Base-by-base conservation (phyloP, 164 flowering plant species). In the Malania oleifera region DNA sequence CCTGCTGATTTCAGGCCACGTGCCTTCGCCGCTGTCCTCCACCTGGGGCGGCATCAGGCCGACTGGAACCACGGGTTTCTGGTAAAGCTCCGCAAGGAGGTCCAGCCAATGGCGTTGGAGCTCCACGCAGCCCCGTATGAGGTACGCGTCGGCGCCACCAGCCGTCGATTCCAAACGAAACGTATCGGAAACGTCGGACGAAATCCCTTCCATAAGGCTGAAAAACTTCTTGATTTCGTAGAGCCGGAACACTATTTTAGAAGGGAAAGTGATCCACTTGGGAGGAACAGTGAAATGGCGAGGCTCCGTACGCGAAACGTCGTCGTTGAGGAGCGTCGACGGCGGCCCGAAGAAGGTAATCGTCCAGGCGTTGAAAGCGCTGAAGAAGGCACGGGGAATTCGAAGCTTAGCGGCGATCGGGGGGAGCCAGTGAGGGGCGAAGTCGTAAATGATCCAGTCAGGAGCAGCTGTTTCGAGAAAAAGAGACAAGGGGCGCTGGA, bases 361-460 rank as follows among this genome's bases (percentile, higher is more conserved):
- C 1, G 51, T 23, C 9, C 62, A 28, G 4, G 76, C 72, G 14
- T 18, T 41, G 23, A 28, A 75, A 0, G 54, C 43, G 39, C 64
- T 49, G 61, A 71, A 63, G 40, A 54, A 68, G 9, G 53, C 71
- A 12, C 50, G 34, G 0, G 66, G 64, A 11, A 68, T 12, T 6
- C 61, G 57, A 19, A 51, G 60, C 10, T 56, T 47, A 12, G 57
- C 39, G 4, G 81, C 77, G 1, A 69, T 51, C 0, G 71, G 47
- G 0, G 64, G 52, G 15, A 72, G 17, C 83, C 81, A 76, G 54
- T 67, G 44, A 9, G 79, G 28, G 13, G 67, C 49, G 31, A 64
- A 68, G 56, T 79, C 83, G 44, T 56, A 54, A n/a, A 79, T 10
- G n/a, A 76, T 40, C 78, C 75, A 78, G 43, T 72, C 76, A 0